phyloP scores from a whole-genome alignment of 768 basidiomycete genomes.

The Pleurotus pulmonarius region DNA sequence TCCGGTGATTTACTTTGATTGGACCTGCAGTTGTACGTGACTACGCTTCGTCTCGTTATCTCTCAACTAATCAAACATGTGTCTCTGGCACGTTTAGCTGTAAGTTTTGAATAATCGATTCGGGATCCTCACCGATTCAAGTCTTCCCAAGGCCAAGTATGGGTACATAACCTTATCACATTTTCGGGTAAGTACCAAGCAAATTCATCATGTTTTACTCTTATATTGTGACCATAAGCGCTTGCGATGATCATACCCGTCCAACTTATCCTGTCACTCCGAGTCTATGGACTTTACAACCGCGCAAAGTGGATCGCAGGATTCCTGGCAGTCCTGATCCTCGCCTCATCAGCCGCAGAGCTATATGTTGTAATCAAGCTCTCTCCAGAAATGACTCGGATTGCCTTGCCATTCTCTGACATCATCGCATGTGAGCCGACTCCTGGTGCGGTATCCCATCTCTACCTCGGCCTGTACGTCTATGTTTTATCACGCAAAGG shows the following conservation, averaged over 20 bases:
- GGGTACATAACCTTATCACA: background rate
- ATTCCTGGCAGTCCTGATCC: background rate
- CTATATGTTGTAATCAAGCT: background rate
- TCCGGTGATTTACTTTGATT: background rate
- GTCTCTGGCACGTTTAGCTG: background rate
- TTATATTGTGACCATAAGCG: background rate
- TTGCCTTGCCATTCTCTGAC: background rate
- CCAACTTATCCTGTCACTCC: background rate
- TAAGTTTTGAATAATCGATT: background rate
- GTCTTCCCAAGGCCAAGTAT: background rate
- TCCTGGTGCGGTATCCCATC: background rate
- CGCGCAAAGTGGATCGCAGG: background rate
- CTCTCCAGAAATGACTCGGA: background rate
- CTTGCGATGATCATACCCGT: background rate
- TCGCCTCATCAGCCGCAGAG: background rate
- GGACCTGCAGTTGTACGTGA: background rate
- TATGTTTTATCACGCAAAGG: background rate
- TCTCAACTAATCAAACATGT: background rate
- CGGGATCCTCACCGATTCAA: background rate
- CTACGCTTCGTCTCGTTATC: background rate
- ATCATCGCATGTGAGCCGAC: background rate
- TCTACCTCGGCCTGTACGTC: background rate
- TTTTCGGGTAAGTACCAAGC: background rate
- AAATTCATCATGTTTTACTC: background rate
- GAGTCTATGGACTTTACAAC: background rate